Conservation (phyloP, 1,139 yeast genomes). For the Lodderomyces pseudojiufengensis region DNA sequence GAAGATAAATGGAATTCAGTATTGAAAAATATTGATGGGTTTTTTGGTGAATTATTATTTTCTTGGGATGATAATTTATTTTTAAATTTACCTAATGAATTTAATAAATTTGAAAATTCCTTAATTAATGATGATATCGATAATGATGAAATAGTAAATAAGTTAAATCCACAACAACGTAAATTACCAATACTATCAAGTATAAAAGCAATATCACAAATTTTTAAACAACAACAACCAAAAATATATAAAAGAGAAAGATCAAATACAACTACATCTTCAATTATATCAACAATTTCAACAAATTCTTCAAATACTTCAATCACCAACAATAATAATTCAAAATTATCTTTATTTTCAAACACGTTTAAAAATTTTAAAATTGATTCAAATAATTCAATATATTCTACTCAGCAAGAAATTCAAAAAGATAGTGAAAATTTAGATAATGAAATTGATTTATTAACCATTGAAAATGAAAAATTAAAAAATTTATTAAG, state of each 20-base stretch:
- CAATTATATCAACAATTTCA: background rate
- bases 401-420: too few species aligned
- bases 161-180: slow-evolving; percentile 4
- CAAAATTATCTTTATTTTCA: slow-evolving; percentile 1
- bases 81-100: slow-evolving; percentile 5
- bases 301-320: background rate
- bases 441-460: too few species aligned
- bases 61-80: slow-evolving; percentile 37
- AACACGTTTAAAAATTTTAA: background rate
- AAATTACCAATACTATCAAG: background rate
- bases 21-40: slow-evolving; percentile 44
- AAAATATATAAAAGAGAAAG: too few species aligned
- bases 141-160: background rate
- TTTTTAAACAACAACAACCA: background rate
- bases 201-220: too few species aligned
- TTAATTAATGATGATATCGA: background rate
- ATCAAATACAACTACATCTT: background rate
- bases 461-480: slow-evolving; percentile 22
- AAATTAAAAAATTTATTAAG: slow-evolving; percentile 23
- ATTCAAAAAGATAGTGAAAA: too few species aligned
- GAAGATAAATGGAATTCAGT: slow-evolving; percentile 52
- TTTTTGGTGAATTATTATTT: slow-evolving; percentile 38
- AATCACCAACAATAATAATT: background rate
- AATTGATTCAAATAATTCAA: slow-evolving; percentile 14
- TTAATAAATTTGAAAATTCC: background rate